phyloP scores from a whole-genome alignment of 2,329 filamentous ascomycete species.

The Diaporthe velutina region DNA sequence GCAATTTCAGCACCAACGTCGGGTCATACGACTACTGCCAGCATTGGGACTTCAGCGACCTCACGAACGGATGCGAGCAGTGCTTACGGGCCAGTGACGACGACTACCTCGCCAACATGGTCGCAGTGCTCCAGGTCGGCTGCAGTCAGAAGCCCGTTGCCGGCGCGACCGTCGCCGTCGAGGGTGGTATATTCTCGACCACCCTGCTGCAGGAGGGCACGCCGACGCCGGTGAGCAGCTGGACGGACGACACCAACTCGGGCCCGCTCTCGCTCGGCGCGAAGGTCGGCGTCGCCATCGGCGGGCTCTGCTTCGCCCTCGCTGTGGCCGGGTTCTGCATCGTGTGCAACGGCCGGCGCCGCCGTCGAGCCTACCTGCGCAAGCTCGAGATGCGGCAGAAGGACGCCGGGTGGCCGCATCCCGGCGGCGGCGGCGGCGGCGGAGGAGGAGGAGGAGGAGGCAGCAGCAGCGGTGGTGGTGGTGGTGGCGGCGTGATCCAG shows the following conservation, averaged over 20 bases:
- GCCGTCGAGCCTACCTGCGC: slow-evolving; percentile 65
- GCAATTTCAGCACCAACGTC: slow-evolving; percentile 60
- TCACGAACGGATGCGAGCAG: slow-evolving; percentile 63
- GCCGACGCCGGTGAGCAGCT: slow-evolving; percentile 56
- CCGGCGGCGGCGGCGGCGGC: slow-evolving; percentile 41
- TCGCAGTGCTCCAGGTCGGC: slow-evolving; percentile 66
- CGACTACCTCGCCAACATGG: slow-evolving; percentile 66
- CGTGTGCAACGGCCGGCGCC: slow-evolving; percentile 68
- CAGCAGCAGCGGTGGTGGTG: not conserved
- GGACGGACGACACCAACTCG: slow-evolving; percentile 56
- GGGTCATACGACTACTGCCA: slow-evolving; percentile 68
- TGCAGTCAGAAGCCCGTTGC: slow-evolving; percentile 65
- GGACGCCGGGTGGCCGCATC: slow-evolving; percentile 57
- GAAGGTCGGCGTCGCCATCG: slow-evolving; percentile 71
- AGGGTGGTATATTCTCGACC: slow-evolving; percentile 66
- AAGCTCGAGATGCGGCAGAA: slow-evolving; percentile 57
- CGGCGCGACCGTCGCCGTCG: slow-evolving; percentile 62
- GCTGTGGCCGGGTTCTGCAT: slow-evolving; percentile 63
- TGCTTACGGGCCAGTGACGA: slow-evolving; percentile 57
- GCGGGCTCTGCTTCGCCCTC: slow-evolving; percentile 62
- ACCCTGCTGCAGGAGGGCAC: slow-evolving; percentile 62
- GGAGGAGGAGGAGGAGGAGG: slow-evolving; percentile 31
- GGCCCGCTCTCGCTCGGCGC: slow-evolving; percentile 65
- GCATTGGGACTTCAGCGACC: slow-evolving; percentile 60
- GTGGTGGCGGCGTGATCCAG: slow-evolving; percentile 38